phyloP scores from a whole-genome alignment of 2,329 filamentous ascomycete species.

The Fusarium veterinarium region DNA sequence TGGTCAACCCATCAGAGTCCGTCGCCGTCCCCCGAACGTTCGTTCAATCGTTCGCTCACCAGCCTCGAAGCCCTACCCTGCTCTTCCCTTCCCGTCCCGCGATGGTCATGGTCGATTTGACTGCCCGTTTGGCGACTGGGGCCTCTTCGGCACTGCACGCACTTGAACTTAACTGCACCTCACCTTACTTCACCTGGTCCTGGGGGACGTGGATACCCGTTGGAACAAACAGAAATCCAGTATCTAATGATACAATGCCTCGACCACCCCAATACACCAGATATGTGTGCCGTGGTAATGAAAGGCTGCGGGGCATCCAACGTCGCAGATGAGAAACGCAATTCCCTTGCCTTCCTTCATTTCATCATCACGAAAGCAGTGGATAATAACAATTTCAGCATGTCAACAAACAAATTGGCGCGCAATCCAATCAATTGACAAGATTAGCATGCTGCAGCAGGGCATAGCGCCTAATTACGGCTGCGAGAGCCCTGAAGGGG shows the following conservation, averaged over 20 bases:
- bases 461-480: constrained; percentile 40
- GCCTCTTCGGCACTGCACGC: constrained; percentile 35
- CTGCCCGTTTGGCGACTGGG: constrained; percentile 19
- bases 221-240: constrained; percentile 13
- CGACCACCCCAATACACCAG: constrained; percentile 12
- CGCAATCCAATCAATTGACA: constrained; percentile 38
- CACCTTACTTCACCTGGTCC: constrained; percentile 6
- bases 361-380: constrained; percentile 29
- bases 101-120: constrained; percentile 18
- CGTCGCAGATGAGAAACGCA: constrained; percentile 41
- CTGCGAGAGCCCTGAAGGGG: constrained; percentile 24
- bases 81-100: constrained; percentile 30
- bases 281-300: constrained; percentile 32
- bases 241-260: constrained; percentile 27
- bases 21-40: constrained; percentile 9
- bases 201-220: neutral
- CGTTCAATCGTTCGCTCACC: neutral
- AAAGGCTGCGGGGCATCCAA: constrained; percentile 32
- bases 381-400: constrained; percentile 46
- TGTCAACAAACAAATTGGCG: constrained; percentile 43
- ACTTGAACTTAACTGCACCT: constrained; percentile 26
- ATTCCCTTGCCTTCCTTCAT: constrained; percentile 20
- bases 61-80: constrained; percentile 20
- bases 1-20: neutral
- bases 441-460: constrained; percentile 22